phyloP scores from a whole-genome alignment of 306 rosid species.

The Cucurbita maxima region DNA sequence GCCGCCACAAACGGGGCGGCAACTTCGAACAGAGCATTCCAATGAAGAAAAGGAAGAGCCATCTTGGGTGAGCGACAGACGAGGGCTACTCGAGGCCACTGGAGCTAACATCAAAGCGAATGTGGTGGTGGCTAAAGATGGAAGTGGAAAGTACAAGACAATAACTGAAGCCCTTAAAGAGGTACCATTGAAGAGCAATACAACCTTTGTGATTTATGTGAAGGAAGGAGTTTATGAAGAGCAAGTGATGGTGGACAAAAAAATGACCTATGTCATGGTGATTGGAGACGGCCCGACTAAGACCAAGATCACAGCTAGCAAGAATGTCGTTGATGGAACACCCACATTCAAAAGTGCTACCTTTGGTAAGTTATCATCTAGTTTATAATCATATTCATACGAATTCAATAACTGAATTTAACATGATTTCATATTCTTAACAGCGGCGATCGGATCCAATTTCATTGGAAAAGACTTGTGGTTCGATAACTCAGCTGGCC shows the following conservation, averaged over 20 bases:
- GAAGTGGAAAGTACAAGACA: slow-evolving; percentile 42
- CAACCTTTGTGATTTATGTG: slow-evolving; percentile 48
- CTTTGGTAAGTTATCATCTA: slow-evolving; percentile 21
- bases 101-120: slow-evolving; percentile 13
- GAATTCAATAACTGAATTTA: too few species aligned
- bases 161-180: slow-evolving; percentile 37
- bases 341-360: slow-evolving; percentile 45
- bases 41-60: slow-evolving; percentile 8
- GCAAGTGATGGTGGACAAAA: slow-evolving; percentile 12
- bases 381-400: too few species aligned
- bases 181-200: slow-evolving; percentile 22
- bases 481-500: slow-evolving; percentile 16
- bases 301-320: slow-evolving; percentile 31
- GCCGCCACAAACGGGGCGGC: not conserved
- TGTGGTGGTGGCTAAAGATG: slow-evolving; percentile 50
- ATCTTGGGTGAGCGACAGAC: slow-evolving; percentile 22
- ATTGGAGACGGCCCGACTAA: slow-evolving; percentile 1
- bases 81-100: slow-evolving; percentile 14
- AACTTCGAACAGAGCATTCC: slow-evolving; percentile 7
- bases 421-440: not conserved
- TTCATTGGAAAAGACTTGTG: slow-evolving; percentile 29
- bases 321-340: slow-evolving; percentile 17
- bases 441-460: slow-evolving; percentile 28
- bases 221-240: slow-evolving; percentile 53
- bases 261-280: slow-evolving; percentile 10